phyloP scores from a whole-genome alignment of 2,329 filamentous ascomycete genomes.

The Elsinoe ampelina region DNA sequence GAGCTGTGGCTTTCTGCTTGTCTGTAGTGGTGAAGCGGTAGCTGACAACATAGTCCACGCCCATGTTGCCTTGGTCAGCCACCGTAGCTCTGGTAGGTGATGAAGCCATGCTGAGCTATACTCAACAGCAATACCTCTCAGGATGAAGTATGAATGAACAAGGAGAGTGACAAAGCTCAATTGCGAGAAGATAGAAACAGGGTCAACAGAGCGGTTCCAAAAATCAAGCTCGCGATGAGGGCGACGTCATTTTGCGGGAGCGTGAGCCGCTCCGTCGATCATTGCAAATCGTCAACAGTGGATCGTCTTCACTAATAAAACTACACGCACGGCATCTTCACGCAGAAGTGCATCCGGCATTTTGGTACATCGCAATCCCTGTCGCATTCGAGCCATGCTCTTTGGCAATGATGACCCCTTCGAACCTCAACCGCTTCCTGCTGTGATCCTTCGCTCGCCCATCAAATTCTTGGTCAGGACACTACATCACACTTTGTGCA shows the following conservation, averaged over 20 bases:
- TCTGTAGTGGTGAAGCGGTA: slow-evolving; percentile 66
- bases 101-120: slow-evolving; percentile 14
- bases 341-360: not conserved
- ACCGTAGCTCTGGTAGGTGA: slow-evolving; percentile 25
- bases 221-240: not conserved
- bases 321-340: not conserved
- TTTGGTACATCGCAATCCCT: not conserved
- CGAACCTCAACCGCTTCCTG: slow-evolving; percentile 19
- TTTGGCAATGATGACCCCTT: slow-evolving; percentile 17
- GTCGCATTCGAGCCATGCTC: not conserved
- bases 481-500: slow-evolving; percentile 44
- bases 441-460: slow-evolving; percentile 25
- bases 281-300: not conserved
- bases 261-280: not conserved
- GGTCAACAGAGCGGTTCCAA: not conserved
- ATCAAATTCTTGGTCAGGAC: slow-evolving; percentile 34
- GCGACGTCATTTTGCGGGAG: not conserved
- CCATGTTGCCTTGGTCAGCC: slow-evolving; percentile 45
- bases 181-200: not conserved
- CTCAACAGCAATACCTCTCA: not conserved
- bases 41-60: slow-evolving; percentile 82
- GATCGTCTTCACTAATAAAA: not conserved
- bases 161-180: not conserved
- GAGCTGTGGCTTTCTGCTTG: slow-evolving; percentile 57
- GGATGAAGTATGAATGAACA: not conserved